A percentile compares a stretch with the other conserved stretches of the same genome.
phyloP scores from a whole-genome alignment of 1,284 basidiomycete genomes.

The Microbotryomycetes sp. region DNA sequence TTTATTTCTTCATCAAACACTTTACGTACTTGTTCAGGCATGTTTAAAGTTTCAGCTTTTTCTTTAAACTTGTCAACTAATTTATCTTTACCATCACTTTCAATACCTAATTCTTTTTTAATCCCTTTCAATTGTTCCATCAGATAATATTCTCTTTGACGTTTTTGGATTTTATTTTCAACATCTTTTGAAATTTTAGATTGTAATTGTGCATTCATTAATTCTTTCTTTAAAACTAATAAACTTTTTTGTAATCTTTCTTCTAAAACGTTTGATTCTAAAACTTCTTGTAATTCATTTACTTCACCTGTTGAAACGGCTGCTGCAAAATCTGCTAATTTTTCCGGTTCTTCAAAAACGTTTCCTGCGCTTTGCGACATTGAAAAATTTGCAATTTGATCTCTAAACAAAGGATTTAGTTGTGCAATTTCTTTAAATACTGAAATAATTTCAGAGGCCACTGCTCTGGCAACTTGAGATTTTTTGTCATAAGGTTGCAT shows the following conservation, averaged over 20 bases:
- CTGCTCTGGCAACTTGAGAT: slow-evolving; percentile 86
- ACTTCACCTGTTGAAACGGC: slow-evolving; percentile 90
- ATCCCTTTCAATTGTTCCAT: slow-evolving; percentile 99
- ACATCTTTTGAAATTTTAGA: slow-evolving; percentile 91
- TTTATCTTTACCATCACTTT: slow-evolving; percentile 96
- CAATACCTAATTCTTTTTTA: slow-evolving; percentile 97
- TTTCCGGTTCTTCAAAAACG: slow-evolving; percentile 97
- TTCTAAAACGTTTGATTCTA: slow-evolving; percentile 79
- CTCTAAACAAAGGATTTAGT: slow-evolving; percentile 93
- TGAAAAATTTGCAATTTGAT: slow-evolving; percentile 95
- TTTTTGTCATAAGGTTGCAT: slow-evolving; percentile 77
- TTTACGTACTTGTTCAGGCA: slow-evolving; percentile 87
- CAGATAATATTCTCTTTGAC: slow-evolving; percentile 94
- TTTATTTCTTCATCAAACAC: slow-evolving; percentile 95
- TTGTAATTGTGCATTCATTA: slow-evolving; percentile 95
- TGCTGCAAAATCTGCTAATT: slow-evolving; percentile 95
- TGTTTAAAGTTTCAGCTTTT: slow-evolving; percentile 74
- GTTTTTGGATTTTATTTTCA: slow-evolving; percentile 92
- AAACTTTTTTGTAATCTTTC: slow-evolving; percentile 87
- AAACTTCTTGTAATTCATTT: slow-evolving; percentile 83
- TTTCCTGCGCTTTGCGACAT: slow-evolving; percentile 94
- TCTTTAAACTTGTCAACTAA: slow-evolving; percentile 94
- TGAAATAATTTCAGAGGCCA: slow-evolving; percentile 93
- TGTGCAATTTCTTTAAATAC: slow-evolving; percentile 99
- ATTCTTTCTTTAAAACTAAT: slow-evolving; percentile 92